These are phyloP conservation scores for Carex scoparia DNA, from an alignment of 176 grass and related monocot genomes.

Conservation along the genomic window DNA sequence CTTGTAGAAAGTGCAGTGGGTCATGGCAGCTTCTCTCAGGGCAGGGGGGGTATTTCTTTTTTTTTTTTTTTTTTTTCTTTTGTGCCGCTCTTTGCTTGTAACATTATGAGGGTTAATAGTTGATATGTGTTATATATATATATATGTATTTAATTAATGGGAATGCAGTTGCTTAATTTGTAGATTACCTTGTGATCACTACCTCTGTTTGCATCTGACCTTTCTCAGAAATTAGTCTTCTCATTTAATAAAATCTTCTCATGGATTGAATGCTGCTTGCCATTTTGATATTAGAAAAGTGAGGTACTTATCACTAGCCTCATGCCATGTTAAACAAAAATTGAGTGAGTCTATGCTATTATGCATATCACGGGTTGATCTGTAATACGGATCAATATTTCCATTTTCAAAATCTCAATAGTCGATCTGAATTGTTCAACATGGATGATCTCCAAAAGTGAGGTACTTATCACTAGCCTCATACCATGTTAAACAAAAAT, in stretches of 20 bases:
- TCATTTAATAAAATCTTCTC: not conserved
- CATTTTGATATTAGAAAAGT: not conserved
- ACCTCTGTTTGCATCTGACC: not conserved
- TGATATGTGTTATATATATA: conserved; percentile 22
- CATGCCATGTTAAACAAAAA: no score
- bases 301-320: no score
- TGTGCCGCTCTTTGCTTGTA: not conserved
- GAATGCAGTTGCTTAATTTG: conserved; percentile 3
- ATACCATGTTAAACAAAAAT: no score
- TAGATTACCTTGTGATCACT: not conserved
- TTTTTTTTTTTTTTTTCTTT: not conserved
- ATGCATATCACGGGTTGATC: no score
- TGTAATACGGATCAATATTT: no score
- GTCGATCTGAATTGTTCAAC: no score
- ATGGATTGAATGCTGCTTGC: not conserved
- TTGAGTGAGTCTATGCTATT: not conserved
- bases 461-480: no score
- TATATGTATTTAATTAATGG: conserved; percentile 2
- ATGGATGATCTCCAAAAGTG: no score
- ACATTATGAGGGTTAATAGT: not conserved
- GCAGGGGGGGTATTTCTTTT: conserved; percentile 22
- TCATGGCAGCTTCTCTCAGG: conserved; percentile 2
- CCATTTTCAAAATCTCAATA: no score
- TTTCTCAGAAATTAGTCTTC: not conserved
- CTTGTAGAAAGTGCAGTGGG: conserved; percentile 8